phyloP scores from a whole-genome alignment of 148 eudicot species.

The Persicaria tinctoria region DNA sequence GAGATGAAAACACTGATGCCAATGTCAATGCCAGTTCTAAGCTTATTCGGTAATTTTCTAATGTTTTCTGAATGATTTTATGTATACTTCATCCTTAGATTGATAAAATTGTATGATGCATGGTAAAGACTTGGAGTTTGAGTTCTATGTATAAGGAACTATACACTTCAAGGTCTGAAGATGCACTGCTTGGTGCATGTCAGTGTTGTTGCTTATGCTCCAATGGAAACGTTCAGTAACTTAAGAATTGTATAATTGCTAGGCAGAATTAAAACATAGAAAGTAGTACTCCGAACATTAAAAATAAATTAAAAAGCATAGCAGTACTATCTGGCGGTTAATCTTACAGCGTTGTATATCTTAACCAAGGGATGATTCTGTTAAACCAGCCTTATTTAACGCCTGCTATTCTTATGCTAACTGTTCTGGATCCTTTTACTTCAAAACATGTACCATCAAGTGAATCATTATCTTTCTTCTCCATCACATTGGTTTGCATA shows the following conservation, averaged over 20 bases:
- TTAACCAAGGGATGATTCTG: not conserved
- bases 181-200: not conserved
- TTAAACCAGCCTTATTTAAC: not conserved
- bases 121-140: not conserved
- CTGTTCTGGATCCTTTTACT: too few species aligned
- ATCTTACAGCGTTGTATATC: not conserved
- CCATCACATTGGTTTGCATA: not conserved
- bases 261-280: not conserved
- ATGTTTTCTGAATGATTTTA: not conserved
- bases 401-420: too few species aligned
- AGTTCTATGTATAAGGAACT: not conserved
- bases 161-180: not conserved
- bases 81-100: not conserved
- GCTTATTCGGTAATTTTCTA: conserved; percentile 40
- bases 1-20: conserved; percentile 48
- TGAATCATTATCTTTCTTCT: not conserved
- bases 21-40: conserved; percentile 37
- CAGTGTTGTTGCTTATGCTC: not conserved
- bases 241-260: not conserved
- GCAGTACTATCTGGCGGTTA: not conserved
- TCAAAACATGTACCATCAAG: not conserved
- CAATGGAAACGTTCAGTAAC: not conserved
- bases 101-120: not conserved
- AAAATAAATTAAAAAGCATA: too few species aligned
- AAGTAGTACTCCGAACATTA: not conserved